Evolutionary conservation across 1,284 basidiomycete genomes (phyloP).

Genomic region (Puccinia coronata): DNA sequence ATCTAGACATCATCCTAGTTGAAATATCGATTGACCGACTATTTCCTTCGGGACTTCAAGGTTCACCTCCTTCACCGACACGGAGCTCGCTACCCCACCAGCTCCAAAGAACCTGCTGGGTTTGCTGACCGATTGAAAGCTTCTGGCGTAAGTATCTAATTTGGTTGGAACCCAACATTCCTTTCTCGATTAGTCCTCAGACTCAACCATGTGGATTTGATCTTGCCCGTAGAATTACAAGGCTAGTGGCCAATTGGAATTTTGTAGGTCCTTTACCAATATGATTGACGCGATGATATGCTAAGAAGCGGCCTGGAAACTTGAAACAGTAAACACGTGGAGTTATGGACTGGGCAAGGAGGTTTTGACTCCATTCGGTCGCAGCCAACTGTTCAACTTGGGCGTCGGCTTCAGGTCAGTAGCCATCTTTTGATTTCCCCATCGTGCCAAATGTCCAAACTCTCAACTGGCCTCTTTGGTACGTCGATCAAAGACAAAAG

Average conservation of each 20-base stretch:
- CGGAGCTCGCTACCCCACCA: conserved; percentile 49
- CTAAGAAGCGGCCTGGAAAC: neutral
- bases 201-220: neutral
- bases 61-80: conserved; percentile 49
- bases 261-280: conserved; percentile 16
- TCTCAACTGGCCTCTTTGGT: neutral
- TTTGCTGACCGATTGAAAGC: conserved; percentile 43
- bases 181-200: neutral
- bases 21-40: neutral
- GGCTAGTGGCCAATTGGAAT: conserved; percentile 39
- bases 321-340: conserved; percentile 44
- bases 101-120: conserved; percentile 36
- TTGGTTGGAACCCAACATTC: no score
- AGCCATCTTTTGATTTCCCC: neutral
- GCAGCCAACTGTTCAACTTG: conserved; percentile 59
- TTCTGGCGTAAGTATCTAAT: conserved; percentile 30
- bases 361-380: conserved; percentile 63
- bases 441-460: neutral
- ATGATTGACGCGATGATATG: neutral
- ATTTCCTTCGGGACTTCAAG: neutral
- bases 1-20: no score
- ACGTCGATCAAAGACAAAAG: conserved; percentile 31
- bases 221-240: conserved; percentile 30
- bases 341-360: conserved; percentile 60
- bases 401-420: conserved; percentile 49